Evolutionary conservation across 441 rosid species (phyloP), one percentile per base, ranked within the genome.

Genomic region (Bocquillonia castaneifolia): DNA sequence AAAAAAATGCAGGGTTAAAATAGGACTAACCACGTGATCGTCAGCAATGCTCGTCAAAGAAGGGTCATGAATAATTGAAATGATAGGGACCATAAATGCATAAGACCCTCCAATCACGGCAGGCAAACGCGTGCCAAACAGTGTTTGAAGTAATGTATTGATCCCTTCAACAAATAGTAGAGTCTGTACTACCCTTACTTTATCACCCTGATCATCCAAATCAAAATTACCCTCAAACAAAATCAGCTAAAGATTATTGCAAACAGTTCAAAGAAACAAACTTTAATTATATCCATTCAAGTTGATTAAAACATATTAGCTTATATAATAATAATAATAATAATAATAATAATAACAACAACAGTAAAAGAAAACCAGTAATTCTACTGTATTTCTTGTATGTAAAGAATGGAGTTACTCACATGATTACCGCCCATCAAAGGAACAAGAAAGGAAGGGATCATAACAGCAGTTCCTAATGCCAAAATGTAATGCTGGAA

Each of bases 381-480:
- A 40, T 40, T 40, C 45, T 40, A 40, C 45, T 40, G 15, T 40
- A 40, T 0, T 4, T 1, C 9, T 15, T 17, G 2, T 45, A 45
- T 45, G 20, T 2, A 6, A 47, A 65, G 44, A 60, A 78, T 26
- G 22, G 39, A 76, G n/a, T n/a, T n/a, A n/a, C 97, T 86, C 76
- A 95, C 99, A 80, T 85, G 88, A 79, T 76, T 75, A 51, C 99
- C 98, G 66, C 98, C 99, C 98, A 95, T 95, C 78, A 88, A 73
- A 66, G 97, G 98, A 78, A 95, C 97, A 74, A 95, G 96, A 85
- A 95, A 78, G 12, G 99, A 84, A 70, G 99, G 99, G 69, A 95
- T 95, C 99, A 95, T 95, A 72, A 95, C 99, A 12, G 97, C 99
- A 65, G 97, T 92, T 67, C 99, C 99, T 68, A 95, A 74, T 47